phyloP scores from a whole-genome alignment of 176 grass and related monocot genomes.

The Rhipidocladum racemiflorum region DNA sequence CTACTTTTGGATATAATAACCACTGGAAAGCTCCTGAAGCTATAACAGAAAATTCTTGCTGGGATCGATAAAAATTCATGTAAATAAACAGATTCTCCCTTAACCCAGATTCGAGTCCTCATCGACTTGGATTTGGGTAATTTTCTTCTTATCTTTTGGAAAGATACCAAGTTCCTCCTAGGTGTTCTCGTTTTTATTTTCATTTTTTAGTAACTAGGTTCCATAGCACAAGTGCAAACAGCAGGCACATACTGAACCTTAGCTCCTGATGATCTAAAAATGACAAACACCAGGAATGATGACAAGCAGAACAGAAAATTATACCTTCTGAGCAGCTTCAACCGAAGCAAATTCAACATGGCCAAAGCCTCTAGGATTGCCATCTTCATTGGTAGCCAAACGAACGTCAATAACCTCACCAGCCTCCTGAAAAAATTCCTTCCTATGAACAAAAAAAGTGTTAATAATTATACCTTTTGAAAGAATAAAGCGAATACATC shows the following conservation, averaged over 20 bases:
- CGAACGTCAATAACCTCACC: constrained; percentile 69
- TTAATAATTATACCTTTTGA: not conserved
- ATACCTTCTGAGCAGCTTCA: constrained; percentile 67
- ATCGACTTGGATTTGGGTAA: not conserved
- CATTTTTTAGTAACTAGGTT: not conserved
- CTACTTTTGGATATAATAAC: not conserved
- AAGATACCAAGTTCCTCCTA: not conserved
- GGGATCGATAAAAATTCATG: not conserved
- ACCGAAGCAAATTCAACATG: constrained; percentile 65
- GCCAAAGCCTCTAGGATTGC: constrained; percentile 51
- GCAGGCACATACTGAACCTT: not conserved
- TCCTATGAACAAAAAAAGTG: constrained; percentile 34
- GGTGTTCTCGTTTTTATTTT: not conserved
- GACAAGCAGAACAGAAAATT: not conserved
- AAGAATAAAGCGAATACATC: not conserved
- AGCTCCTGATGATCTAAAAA: not conserved
- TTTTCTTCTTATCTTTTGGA: not conserved
- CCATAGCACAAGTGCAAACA: not conserved
- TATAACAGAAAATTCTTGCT: not conserved
- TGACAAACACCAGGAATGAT: not conserved
- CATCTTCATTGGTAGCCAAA: constrained; percentile 56
- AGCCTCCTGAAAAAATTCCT: constrained; percentile 58
- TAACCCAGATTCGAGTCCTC: not conserved
- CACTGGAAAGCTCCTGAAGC: not conserved
- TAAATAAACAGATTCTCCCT: not conserved